phyloP scores from a whole-genome alignment of 176 grass and related monocot species.

The Oryza rufipogon region DNA sequence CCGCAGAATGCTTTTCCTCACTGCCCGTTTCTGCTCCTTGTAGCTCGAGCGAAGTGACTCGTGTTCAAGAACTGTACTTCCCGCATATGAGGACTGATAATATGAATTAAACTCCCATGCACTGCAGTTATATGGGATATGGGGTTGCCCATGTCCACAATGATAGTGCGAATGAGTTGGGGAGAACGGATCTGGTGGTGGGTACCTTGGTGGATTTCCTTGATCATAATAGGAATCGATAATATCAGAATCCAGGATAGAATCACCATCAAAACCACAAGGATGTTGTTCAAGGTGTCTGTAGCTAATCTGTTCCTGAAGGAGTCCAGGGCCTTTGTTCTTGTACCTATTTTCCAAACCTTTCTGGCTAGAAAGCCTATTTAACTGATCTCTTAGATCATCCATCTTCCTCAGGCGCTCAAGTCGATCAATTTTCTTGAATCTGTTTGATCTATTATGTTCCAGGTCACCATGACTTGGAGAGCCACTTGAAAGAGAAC shows the following conservation, averaged over 20 bases:
- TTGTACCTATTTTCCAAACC: slow-evolving; percentile 39
- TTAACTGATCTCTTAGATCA: slow-evolving; percentile 65
- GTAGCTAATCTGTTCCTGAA: neutral
- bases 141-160: slow-evolving; percentile 34
- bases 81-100: slow-evolving; percentile 59
- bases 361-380: slow-evolving; percentile 58
- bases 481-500: slow-evolving; percentile 52
- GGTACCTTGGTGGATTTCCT: slow-evolving; percentile 50
- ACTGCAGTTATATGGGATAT: slow-evolving; percentile 31
- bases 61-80: slow-evolving; percentile 51
- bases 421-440: slow-evolving; percentile 46
- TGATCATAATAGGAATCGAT: slow-evolving; percentile 51
- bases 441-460: slow-evolving; percentile 41
- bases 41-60: slow-evolving; percentile 53
- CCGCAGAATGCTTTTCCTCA: slow-evolving; percentile 69
- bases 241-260: slow-evolving; percentile 43
- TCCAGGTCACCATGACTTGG: slow-evolving; percentile 37
- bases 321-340: slow-evolving; percentile 18
- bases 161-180: slow-evolving; percentile 46
- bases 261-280: slow-evolving; percentile 47
- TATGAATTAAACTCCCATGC: slow-evolving; percentile 47
- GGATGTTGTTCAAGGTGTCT: neutral
- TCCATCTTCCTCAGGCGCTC: slow-evolving; percentile 81
- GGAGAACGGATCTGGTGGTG: slow-evolving; percentile 37
- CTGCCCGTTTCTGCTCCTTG: slow-evolving; percentile 45